Evolutionary conservation across 1,284 basidiomycete species (phyloP), one percentile per base, ranked within the genome.

Genomic region (Schizophyllum amplum): DNA sequence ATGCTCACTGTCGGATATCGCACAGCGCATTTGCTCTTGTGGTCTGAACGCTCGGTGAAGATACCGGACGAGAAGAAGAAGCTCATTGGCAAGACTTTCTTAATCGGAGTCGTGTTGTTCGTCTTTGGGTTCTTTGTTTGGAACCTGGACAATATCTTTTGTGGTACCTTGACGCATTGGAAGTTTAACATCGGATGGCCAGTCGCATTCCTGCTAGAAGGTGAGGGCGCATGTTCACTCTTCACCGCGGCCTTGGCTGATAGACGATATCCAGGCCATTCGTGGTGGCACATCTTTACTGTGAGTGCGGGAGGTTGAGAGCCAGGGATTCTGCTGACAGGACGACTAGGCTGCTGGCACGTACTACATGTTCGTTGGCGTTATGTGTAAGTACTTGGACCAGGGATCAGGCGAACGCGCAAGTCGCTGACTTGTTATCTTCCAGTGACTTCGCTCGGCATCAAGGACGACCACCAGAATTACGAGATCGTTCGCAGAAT

Each of bases 281-380:
- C 83, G 1, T 86, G 85, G 85, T 87, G 85, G 84, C 84, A 87
- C 68, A 63, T 86, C 20, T 69, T 86, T n/a, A 85, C 83, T 11
- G 81, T 82, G 58, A 56, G 74, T 62, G 17, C 33, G 4, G 15
- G 15, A 24, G 24, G 22, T 47, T 47, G 4, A 4, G 49, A 47
- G 20, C 26, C 5, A 11, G 13, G 24, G 26, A 25, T 46, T 25
- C 1, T 49, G 55, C 17, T 50, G 15, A 55, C 54, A 7, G 26
- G 4, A 20, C 54, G 23, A 22, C 51, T 56, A 84, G 82, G 82
- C 78, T 9, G 67, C 73, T 42, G 84, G 83, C 47, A 77, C 78
- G 0, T 84, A 86, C 65, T 75, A 79, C 61, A 82, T 84, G 76
- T 75, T 80, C 55, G 73, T 79, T 55, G 83, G 82, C 5, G 77